phyloP scores from a whole-genome alignment of 2,329 filamentous ascomycete species.

The Neofusicoccum sp. region DNA sequence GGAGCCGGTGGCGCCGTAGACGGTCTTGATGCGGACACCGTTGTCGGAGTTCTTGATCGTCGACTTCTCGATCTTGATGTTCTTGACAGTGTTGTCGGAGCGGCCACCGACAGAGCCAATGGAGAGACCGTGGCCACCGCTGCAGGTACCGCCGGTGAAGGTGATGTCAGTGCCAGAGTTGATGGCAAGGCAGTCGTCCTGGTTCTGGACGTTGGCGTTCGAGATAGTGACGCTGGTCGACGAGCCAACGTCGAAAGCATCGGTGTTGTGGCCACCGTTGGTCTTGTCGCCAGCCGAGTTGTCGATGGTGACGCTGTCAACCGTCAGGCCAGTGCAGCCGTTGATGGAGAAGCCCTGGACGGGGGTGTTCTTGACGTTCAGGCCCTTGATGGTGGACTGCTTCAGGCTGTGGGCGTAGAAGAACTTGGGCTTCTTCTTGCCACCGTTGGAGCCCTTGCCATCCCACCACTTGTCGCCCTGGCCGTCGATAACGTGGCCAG shows the following conservation, averaged over 20 bases:
- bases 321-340: constrained; percentile 39
- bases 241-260: constrained; percentile 56
- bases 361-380: constrained; percentile 59
- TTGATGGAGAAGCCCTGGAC: constrained; percentile 53
- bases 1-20: constrained; percentile 54
- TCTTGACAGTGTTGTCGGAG: constrained; percentile 53
- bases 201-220: constrained; percentile 52
- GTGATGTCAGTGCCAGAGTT: constrained; percentile 49
- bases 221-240: constrained; percentile 49
- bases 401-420: constrained; percentile 27
- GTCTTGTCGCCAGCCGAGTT: constrained; percentile 50
- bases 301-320: constrained; percentile 55
- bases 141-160: constrained; percentile 35
- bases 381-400: constrained; percentile 38
- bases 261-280: constrained; percentile 46
- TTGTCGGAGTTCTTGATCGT: constrained; percentile 52
- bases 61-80: constrained; percentile 52
- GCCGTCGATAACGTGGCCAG: constrained; percentile 42
- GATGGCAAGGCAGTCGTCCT: constrained; percentile 59
- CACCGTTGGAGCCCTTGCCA: constrained; percentile 50
- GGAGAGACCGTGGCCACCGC: constrained; percentile 55
- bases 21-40: constrained; percentile 59
- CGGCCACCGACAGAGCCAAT: constrained; percentile 59
- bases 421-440: constrained; percentile 34
- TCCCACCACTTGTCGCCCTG: constrained; percentile 50